Base-by-base conservation (phyloP, 176 grass and related monocot species). In the Themeda triandra region DNA sequence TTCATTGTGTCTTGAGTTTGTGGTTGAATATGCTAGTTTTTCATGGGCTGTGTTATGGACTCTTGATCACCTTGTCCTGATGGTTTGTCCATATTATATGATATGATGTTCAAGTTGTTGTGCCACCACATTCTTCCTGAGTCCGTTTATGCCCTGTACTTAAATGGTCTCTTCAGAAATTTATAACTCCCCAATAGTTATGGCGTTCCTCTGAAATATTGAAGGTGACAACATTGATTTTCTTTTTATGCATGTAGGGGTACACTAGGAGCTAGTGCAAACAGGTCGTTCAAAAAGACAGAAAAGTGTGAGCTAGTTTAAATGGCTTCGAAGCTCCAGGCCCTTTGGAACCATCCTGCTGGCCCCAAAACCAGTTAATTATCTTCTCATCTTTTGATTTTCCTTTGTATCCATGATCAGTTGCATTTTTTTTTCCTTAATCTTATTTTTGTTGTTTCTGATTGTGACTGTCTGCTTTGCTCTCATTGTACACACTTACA, bases 291-390 rank as follows among this genome's bases (percentile, higher is more conserved):
- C 56, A n/a, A 59, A 41, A 83, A 63, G 83, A 73, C 39, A 66
- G 36, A 58, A 86, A 75, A 85, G 40, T 4, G 30, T 23, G 73
- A 35, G 25, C 9, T 75, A 28, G 29, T 87, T 80, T 51, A 28
- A 75, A 91, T 98, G 90, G 88, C 95, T 54, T 88, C 92, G 3
- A 98, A 98, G 87, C 25, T 98, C 91, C 91, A 98, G 71, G 87
- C 95, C 36, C 56, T 98, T 36, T 98, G 80, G 95, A 98, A 93
- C 77, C 92, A 98, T 79, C 92, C 95, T 60, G 95, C 92, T 75
- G 95, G 95, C 84, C 92, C 95, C 46, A 98, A 93, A 95, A 95
- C 95, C 68, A 98, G 91, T 95, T 82, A 82, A 85, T 46, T 58
- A 24, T 86, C 45, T 69, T 14, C 58, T 60, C 40, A 62, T 66